phyloP scores from a whole-genome alignment of 441 rosid genomes.

The Populus hybrid region DNA sequence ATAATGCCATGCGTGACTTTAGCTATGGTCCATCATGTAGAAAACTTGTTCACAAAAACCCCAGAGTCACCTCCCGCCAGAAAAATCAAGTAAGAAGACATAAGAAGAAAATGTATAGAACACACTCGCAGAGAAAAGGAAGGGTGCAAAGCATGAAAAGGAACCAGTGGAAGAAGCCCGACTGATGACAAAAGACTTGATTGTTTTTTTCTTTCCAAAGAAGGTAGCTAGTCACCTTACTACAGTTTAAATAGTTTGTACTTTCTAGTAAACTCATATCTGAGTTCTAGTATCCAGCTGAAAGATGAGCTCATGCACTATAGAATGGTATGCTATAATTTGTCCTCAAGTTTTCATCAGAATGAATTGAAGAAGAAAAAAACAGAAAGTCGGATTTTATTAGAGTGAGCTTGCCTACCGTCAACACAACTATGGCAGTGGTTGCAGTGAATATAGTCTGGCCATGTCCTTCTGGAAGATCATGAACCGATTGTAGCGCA shows the following conservation, averaged over 20 bases:
- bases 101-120: not conserved
- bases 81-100: not conserved
- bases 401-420: conserved; percentile 43
- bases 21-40: not conserved
- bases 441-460: conserved; percentile 98
- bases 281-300: not conserved
- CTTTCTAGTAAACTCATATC: not conserved
- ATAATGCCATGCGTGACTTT: not conserved
- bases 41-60: not conserved
- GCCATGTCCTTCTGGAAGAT: conserved; percentile 99
- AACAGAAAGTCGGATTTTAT: not conserved
- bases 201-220: not conserved
- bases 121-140: not conserved
- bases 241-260: not conserved
- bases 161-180: not conserved
- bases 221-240: not conserved
- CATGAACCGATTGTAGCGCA: conserved; percentile 97
- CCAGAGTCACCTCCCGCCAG: not conserved
- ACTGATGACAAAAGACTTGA: not conserved
- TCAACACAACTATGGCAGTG: conserved; percentile 93
- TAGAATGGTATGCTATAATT: not conserved
- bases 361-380: not conserved
- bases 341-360: conserved; percentile 2
- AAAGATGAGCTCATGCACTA: not conserved
- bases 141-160: not conserved